Conservation (phyloP, 306 rosid species). For the Vicia faba region DNA sequence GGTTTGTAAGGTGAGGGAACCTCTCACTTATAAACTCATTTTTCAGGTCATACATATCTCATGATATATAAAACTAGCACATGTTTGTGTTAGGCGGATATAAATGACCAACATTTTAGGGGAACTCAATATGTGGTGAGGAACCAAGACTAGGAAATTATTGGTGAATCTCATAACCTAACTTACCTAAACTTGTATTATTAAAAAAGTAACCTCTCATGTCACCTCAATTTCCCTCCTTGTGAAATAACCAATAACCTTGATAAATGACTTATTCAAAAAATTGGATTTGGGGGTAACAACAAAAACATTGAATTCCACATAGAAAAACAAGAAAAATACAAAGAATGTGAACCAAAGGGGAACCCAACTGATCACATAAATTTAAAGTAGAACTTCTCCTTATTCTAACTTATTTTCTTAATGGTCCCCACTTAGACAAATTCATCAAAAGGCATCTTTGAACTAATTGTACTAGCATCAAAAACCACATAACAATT, state of each 20-base stretch:
- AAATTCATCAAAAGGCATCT: slow-evolving; percentile 39
- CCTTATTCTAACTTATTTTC: not conserved
- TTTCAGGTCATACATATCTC: too few relatives aligned
- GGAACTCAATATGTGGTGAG: too few relatives aligned
- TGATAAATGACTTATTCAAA: not conserved
- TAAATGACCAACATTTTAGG: too few relatives aligned
- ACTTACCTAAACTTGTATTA: too few relatives aligned
- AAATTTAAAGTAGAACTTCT: not conserved
- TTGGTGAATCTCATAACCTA: too few relatives aligned
- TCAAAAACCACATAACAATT: not conserved
- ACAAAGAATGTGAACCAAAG: slow-evolving; percentile 27
- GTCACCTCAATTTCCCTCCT: not conserved
- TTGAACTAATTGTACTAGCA: slow-evolving; percentile 31
- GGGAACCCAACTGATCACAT: slow-evolving; percentile 18
- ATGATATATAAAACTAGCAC: too few relatives aligned
- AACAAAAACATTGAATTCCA: slow-evolving; percentile 16
- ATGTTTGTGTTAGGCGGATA: too few relatives aligned
- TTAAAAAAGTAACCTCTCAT: not conserved
- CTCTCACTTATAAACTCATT: too few relatives aligned
- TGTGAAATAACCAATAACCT: slow-evolving; percentile 5
- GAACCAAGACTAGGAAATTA: too few relatives aligned
- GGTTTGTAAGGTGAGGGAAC: too few relatives aligned
- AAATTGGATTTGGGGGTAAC: not conserved
- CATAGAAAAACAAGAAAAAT: not conserved
- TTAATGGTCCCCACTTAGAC: slow-evolving; percentile 39